Evolutionary conservation across 2,329 filamentous ascomycete species (phyloP), one percentile per base, ranked within the genome.

Genomic region (Didymella exigua): DNA sequence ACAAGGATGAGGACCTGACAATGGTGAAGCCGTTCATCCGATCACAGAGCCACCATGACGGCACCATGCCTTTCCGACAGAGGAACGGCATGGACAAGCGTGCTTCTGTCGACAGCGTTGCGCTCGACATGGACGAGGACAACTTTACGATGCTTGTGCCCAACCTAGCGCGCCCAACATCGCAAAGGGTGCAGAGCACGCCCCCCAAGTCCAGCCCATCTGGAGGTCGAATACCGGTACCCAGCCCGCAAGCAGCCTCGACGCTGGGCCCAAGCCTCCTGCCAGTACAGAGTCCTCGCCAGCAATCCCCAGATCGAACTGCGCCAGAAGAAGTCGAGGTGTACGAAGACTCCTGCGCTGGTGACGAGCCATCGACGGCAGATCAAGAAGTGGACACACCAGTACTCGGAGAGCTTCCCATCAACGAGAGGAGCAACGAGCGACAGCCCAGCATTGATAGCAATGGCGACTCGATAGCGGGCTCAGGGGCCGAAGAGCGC

Each of bases 111-210:
- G 79, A 80, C 49, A 76, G 69, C 50, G 75, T 68, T 16, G 57
- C 62, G 18, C 50, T 70, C 60, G 58, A 76, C 70, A 7, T 73
- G 23, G 72, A 68, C 13, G 78, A 78, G 14, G 79, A 81, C 27
- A 78, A 78, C 47, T 81, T 82, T 58, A 82, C 79, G 3, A 81
- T 82, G 76, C 78, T 82, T 13, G 71, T 83, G 37, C 81, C 80
- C 3, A 77, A 59, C 24, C 67, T 73, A 46, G 62, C 62, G 19
- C 67, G 65, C 21, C 72, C 71, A n/a, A 53, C 50, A 45, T 43
- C 61, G 23, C 71, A 73, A 54, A 55, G 62, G 11, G 59, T 60
- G 10, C 70, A 72, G 18, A 63, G 62, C 14, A 75, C 70, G 21
- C 72, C 72, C 36, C 70, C 71, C 14, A 75, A 75, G 51, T 53